Conservation (phyloP, 306 rosid genomes). For the Cucumis melo region DNA sequence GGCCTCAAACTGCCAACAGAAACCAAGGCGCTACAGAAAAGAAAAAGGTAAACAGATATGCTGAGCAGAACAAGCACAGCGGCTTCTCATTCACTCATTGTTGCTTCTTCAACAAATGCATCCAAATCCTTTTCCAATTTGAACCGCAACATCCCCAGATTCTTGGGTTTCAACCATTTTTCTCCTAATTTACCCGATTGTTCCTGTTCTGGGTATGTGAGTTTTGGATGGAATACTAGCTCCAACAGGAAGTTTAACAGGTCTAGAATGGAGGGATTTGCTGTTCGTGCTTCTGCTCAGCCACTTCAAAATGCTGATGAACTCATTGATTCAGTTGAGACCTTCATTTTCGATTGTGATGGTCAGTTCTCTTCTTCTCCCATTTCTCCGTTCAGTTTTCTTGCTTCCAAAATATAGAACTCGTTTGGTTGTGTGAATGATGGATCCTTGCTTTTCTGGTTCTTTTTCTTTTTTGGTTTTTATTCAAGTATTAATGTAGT, state of each 20-base stretch:
- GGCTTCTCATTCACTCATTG: conserved; percentile 24
- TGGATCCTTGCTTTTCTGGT: not conserved
- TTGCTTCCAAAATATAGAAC: not conserved
- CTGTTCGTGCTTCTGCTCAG: conserved; percentile 53
- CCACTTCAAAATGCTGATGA: conserved; percentile 68
- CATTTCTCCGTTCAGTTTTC: not conserved
- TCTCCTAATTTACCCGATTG: not conserved
- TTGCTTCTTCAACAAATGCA: conserved; percentile 20
- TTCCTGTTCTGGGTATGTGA: not conserved
- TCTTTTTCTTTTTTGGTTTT: not conserved
- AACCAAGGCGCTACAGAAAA: not conserved
- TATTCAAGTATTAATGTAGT: too few species aligned
- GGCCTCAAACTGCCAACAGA: conserved; percentile 18
- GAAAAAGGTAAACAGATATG: conserved; percentile 21
- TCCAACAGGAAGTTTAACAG: not conserved
- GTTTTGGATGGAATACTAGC: conserved; percentile 8
- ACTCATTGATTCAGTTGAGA: conserved; percentile 83
- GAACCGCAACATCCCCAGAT: conserved; percentile 12
- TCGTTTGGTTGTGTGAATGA: not conserved
- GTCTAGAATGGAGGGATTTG: conserved; percentile 37
- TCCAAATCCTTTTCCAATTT: conserved; percentile 15
- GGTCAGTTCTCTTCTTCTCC: conserved; percentile 25
- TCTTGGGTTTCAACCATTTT: conserved; percentile 13
- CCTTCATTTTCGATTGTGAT: conserved; percentile 91
- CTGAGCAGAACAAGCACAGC: conserved; percentile 34